A percentile compares a stretch with the other conserved stretches of the same genome.
Conservation (phyloP, 768 basidiomycete species). For the Postia placenta region DNA sequence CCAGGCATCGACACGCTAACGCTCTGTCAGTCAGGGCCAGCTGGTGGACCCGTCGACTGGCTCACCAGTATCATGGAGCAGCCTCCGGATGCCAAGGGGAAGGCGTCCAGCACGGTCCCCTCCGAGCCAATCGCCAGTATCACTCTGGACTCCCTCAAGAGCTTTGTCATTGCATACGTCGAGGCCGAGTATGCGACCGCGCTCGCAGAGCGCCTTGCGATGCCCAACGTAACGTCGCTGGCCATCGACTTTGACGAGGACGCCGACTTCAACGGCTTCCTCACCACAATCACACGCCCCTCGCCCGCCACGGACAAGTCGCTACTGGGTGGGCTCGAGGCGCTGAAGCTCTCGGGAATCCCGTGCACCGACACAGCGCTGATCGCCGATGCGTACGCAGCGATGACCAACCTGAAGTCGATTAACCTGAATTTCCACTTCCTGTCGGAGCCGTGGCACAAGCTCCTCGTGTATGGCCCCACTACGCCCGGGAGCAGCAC, state of each 20-base stretch:
- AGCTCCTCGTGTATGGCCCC: conserved; percentile 11
- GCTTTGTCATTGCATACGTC: conserved; percentile 28
- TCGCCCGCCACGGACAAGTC: conserved; percentile 28
- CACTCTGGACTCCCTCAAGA: conserved; percentile 18
- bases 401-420: conserved; percentile 40
- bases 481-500: conserved; percentile 9
- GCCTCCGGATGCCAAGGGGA: not conserved
- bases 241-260: conserved; percentile 52
- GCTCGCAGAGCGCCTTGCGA: conserved; percentile 26
- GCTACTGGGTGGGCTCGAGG: conserved; percentile 42
- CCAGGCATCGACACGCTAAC: conserved; percentile 48
- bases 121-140: conserved; percentile 12
- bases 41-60: conserved; percentile 34
- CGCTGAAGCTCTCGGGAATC: conserved; percentile 47
- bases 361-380: conserved; percentile 30
- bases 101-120: not conserved
- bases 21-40: conserved; percentile 54
- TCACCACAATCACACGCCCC: conserved; percentile 36
- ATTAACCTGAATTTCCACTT: conserved; percentile 35
- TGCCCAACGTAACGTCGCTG: conserved; percentile 32
- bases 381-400: conserved; percentile 35
- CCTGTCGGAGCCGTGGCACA: conserved; percentile 24
- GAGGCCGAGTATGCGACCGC: conserved; percentile 25
- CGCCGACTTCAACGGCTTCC: conserved; percentile 48
- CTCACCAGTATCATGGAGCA: conserved; percentile 12